Conservation (phyloP, 768 basidiomycete species). For the Piloderma croceum region DNA sequence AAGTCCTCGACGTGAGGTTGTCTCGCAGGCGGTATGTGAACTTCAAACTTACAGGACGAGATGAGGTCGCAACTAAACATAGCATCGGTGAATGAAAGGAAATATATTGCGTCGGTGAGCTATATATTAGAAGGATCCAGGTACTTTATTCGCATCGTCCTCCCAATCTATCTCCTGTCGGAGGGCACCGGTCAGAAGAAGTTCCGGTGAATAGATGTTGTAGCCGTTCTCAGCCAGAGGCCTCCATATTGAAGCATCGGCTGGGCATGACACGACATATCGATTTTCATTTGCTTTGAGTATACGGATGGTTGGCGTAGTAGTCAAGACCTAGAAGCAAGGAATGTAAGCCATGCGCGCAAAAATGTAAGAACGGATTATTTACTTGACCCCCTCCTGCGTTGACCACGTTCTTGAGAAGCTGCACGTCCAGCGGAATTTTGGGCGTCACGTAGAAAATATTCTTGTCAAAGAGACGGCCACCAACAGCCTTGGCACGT, state of each 20-base stretch:
- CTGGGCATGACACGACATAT: constrained; percentile 60
- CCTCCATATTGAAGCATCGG: constrained; percentile 63
- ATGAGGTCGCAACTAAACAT: too few relatives aligned
- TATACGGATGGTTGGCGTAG: constrained; percentile 50
- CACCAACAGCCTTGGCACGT: constrained; percentile 47
- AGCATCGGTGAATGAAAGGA: too few relatives aligned
- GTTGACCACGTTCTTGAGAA: constrained; percentile 64
- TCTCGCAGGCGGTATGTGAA: too few relatives aligned
- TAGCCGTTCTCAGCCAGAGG: constrained; percentile 46
- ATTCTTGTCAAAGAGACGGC: constrained; percentile 56
- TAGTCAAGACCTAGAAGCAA: constrained; percentile 33
- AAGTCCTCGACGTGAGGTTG: too few relatives aligned
- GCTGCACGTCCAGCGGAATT: constrained; percentile 50
- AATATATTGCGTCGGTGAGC: too few relatives aligned
- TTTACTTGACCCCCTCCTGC: constrained; percentile 69
- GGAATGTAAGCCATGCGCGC: constrained; percentile 1
- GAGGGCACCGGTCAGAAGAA: constrained; percentile 58
- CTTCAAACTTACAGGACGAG: too few relatives aligned
- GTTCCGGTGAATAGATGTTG: constrained; percentile 63
- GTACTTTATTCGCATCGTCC: constrained; percentile 32
- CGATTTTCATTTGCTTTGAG: constrained; percentile 46
- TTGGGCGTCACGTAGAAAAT: constrained; percentile 73
- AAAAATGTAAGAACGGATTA: constrained; percentile 2
- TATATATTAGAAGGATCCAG: constrained; percentile 13
- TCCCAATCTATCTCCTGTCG: constrained; percentile 68